Conservation (phyloP, 1,284 basidiomycete genomes). For the Leccinum pallidistipes region DNA sequence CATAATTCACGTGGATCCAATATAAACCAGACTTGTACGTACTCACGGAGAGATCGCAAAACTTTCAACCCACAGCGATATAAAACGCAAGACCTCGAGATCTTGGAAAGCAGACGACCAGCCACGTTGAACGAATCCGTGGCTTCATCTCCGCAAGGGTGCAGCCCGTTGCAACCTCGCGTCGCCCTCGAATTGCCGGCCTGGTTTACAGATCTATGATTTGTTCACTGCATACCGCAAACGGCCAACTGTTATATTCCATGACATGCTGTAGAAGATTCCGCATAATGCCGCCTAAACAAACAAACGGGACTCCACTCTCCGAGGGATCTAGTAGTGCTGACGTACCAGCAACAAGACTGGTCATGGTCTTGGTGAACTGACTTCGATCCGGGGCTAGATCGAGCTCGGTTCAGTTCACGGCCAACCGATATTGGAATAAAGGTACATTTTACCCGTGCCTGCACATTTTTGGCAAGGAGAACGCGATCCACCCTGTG, state of each 20-base stretch:
- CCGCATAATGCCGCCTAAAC: too few species aligned
- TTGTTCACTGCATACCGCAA: not conserved
- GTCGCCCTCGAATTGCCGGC: not conserved
- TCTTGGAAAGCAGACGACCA: not conserved
- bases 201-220: not conserved
- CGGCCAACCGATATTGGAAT: not conserved
- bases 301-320: too few species aligned
- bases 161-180: not conserved
- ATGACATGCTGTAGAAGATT: not conserved
- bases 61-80: not conserved
- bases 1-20: not conserved
- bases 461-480: not conserved
- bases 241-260: not conserved
- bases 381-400: not conserved
- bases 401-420: not conserved
- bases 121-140: not conserved
- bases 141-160: not conserved
- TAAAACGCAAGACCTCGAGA: not conserved
- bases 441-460: not conserved
- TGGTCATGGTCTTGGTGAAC: too few species aligned
- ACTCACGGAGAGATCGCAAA: not conserved
- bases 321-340: too few species aligned
- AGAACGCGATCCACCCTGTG: not conserved
- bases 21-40: not conserved
- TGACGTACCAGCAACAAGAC: too few species aligned